Conservation (phyloP, 163 green algal genomes). For the Scenedesmus sp. region DNA sequence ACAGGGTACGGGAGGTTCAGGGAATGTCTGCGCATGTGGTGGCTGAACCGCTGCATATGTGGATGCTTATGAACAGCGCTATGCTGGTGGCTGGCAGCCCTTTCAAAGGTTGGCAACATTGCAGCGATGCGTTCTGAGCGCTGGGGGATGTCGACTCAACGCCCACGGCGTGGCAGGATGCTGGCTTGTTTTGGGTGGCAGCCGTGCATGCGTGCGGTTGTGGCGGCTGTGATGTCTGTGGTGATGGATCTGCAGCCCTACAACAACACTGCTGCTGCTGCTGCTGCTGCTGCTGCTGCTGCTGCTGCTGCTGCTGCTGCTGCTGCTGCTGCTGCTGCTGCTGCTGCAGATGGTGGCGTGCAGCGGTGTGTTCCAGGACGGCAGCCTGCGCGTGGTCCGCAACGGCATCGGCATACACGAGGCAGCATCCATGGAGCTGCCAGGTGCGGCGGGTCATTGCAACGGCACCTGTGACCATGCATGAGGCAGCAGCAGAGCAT, state of each 20-base stretch:
- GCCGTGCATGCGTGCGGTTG: too few species aligned
- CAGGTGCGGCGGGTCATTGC: conserved; percentile 18
- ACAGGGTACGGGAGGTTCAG: too few species aligned
- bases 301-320: neutral
- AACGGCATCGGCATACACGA: conserved; percentile 98
- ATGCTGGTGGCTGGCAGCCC: too few species aligned
- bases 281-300: neutral
- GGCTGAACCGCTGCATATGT: too few species aligned
- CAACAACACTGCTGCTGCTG: neutral
- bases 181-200: too few species aligned
- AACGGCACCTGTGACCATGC: neutral
- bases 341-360: conserved; percentile 91
- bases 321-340: neutral
- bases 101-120: too few species aligned
- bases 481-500: too few species aligned
- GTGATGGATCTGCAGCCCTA: conserved; percentile 94
- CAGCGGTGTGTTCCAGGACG: conserved; percentile 84
- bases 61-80: too few species aligned
- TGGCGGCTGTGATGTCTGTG: conserved; percentile 66
- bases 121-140: too few species aligned
- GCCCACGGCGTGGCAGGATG: too few species aligned
- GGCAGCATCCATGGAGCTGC: conserved; percentile 88
- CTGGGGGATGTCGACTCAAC: too few species aligned
- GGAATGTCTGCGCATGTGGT: too few species aligned
- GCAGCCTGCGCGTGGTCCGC: conserved; percentile 94